Conservation (phyloP, 1,139 yeast species). For the Candida freyschussii region DNA sequence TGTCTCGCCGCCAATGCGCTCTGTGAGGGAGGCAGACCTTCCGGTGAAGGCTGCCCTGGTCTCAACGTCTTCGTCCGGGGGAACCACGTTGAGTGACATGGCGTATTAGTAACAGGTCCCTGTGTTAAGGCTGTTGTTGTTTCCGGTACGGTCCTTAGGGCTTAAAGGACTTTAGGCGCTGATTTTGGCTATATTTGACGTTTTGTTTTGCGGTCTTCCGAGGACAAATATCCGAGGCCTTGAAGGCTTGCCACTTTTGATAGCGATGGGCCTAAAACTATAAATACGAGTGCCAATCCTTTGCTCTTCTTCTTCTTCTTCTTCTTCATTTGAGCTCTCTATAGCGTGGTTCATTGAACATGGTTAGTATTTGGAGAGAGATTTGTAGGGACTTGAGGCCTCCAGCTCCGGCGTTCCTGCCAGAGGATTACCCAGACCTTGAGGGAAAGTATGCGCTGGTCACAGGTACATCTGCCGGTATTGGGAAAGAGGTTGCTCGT, state of each 20-base stretch:
- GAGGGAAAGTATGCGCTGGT: constrained; percentile 27
- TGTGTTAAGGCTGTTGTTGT: neutral
- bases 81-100: constrained; percentile 14
- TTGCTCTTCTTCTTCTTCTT: too few relatives aligned
- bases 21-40: constrained; percentile 22
- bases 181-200: too few relatives aligned
- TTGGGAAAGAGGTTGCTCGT: constrained; percentile 39
- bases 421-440: constrained; percentile 40
- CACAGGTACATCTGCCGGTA: constrained; percentile 44
- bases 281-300: too few relatives aligned
- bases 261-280: too few relatives aligned
- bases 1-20: constrained; percentile 21
- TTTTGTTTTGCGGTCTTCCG: too few relatives aligned
- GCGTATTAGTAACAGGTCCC: neutral
- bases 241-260: too few relatives aligned
- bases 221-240: too few relatives aligned
- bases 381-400: constrained; percentile 12
- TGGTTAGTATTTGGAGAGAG: neutral
- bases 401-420: constrained; percentile 30
- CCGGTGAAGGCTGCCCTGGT: constrained; percentile 37
- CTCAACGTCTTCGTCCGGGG: constrained; percentile 27
- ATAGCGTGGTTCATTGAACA: neutral
- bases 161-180: too few relatives aligned
- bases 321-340: too few relatives aligned
- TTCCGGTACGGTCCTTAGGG: too few relatives aligned